These are phyloP conservation scores for Voacanga thouarsii DNA, from an alignment of 257 asterid species.

Conservation along the genomic window DNA sequence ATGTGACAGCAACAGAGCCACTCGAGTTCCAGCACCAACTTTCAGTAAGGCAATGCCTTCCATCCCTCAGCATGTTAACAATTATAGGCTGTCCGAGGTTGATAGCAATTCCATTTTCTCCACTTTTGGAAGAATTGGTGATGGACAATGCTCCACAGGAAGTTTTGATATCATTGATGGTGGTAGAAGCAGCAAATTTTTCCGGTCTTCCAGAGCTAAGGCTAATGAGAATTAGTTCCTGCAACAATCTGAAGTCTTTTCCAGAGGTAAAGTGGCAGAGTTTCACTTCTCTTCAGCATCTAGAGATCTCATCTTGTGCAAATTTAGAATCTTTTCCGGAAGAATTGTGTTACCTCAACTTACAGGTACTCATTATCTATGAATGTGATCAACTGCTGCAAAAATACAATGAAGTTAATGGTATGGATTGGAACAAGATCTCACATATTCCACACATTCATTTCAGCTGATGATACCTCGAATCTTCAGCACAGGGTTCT, in stretches of 20 bases:
- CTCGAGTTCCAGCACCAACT: not conserved
- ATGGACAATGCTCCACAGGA: not conserved
- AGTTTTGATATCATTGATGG: not conserved
- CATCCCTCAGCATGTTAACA: constrained; percentile 10
- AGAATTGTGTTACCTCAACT: not conserved
- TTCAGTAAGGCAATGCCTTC: not conserved
- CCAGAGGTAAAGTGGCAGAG: not conserved
- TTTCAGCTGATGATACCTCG: not conserved
- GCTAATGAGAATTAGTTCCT: not conserved
- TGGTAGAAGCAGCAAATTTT: not conserved
- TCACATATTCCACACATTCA: not conserved
- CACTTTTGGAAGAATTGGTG: constrained; percentile 13
- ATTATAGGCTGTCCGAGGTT: constrained; percentile 11
- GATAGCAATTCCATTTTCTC: constrained; percentile 1
- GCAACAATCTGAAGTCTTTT: not conserved
- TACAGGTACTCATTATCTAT: not conserved
- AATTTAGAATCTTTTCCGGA: not conserved
- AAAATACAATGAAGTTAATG: not conserved
- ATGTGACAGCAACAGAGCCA: not conserved
- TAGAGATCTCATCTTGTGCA: not conserved
- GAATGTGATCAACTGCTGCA: not conserved
- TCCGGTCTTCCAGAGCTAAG: constrained; percentile 2
- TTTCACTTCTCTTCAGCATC: not conserved
- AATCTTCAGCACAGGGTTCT: not conserved
- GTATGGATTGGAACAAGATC: not conserved